These are phyloP conservation scores for Piper longum DNA, from an alignment of 164 flowering plant species.

Conservation along the genomic window DNA sequence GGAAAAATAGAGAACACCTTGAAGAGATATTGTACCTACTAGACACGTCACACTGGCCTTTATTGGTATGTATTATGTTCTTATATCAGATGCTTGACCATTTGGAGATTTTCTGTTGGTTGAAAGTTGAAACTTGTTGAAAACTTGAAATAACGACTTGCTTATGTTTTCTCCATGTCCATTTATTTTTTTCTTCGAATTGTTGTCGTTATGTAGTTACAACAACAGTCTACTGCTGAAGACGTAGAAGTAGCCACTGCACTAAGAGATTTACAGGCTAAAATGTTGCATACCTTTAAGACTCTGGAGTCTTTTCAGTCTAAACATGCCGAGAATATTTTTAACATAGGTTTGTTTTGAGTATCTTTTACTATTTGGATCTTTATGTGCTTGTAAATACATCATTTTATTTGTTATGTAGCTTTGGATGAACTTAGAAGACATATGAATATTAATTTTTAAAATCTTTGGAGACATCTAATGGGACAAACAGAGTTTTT, in stretches of 20 bases:
- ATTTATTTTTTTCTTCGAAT: no score
- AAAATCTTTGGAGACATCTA: no score
- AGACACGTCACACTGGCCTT: slow-evolving; percentile 59
- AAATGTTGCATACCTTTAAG: slow-evolving; percentile 33
- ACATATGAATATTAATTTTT: no score
- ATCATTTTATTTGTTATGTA: no score
- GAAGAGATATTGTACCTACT: slow-evolving; percentile 72
- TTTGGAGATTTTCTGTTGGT: no score
- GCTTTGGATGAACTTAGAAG: background rate
- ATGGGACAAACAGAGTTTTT: no score
- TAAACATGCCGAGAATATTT: slow-evolving; percentile 63
- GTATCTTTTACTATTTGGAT: background rate
- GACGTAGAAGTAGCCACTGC: slow-evolving; percentile 35
- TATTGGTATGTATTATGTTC: slow-evolving; percentile 20
- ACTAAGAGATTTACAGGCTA: slow-evolving; percentile 36
- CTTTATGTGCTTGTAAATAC: background rate
- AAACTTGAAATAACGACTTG: no score
- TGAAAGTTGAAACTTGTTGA: no score
- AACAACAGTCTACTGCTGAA: slow-evolving; percentile 40
- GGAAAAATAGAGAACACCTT: slow-evolving; percentile 91
- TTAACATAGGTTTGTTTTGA: slow-evolving; percentile 53
- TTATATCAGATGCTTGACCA: no score
- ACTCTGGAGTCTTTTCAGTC: slow-evolving; percentile 53
- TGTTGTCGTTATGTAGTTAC: slow-evolving; percentile 40
- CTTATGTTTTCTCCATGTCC: no score